phyloP scores from a whole-genome alignment of 768 basidiomycete species.

The Austroboletus festivus region DNA sequence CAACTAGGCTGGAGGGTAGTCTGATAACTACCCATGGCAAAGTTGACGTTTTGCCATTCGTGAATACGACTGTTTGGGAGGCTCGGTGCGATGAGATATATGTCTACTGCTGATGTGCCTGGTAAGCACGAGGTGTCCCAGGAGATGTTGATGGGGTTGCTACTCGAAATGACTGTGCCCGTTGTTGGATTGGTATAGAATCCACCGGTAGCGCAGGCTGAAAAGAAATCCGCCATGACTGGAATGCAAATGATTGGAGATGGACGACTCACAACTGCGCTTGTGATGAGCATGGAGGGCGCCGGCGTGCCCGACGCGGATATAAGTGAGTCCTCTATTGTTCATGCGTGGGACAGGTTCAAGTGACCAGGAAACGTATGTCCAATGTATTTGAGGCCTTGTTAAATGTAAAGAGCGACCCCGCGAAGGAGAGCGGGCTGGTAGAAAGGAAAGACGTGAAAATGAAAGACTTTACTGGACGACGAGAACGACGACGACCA shows the following conservation, averaged over 20 bases:
- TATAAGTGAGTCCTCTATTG: constrained; percentile 27
- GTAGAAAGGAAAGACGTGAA: constrained; percentile 16
- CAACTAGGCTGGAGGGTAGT: constrained; percentile 56
- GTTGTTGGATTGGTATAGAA: constrained; percentile 59
- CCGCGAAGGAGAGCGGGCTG: constrained; percentile 26
- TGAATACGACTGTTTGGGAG: constrained; percentile 45
- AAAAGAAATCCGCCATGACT: background rate
- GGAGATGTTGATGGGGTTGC: constrained; percentile 49
- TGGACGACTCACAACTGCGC: constrained; percentile 23
- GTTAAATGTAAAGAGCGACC: constrained; percentile 24
- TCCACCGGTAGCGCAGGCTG: constrained; percentile 54
- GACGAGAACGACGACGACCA: constrained; percentile 9
- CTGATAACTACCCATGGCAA: constrained; percentile 45
- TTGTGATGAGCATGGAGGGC: constrained; percentile 17
- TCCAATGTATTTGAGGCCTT: constrained; percentile 5
- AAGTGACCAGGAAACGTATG: constrained; percentile 3
- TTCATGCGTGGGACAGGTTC: constrained; percentile 13
- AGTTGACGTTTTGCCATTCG: constrained; percentile 53
- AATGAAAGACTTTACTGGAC: constrained; percentile 10
- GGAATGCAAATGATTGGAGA: background rate
- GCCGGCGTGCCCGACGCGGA: constrained; percentile 26
- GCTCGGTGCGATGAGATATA: constrained; percentile 61
- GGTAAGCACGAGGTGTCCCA: constrained; percentile 65
- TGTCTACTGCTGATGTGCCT: constrained; percentile 50
- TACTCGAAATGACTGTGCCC: constrained; percentile 44